Evolutionary conservation across 2,329 filamentous ascomycete species (phyloP).

Genomic region (Samsoniella hepiali): DNA sequence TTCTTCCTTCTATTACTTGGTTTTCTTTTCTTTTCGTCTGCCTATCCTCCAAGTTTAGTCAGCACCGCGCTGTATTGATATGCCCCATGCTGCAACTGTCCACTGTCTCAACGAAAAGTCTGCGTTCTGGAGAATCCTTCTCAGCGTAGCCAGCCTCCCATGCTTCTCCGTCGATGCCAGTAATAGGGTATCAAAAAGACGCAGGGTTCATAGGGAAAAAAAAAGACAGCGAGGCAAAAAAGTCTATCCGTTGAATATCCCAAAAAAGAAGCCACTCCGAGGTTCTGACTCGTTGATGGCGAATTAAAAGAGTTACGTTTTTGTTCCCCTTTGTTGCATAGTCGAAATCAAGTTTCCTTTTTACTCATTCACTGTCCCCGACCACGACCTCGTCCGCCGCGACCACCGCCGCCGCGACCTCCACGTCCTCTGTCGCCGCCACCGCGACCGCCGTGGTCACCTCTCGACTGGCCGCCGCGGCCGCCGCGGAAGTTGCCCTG

Average conservation of each 20-base stretch:
- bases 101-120: too few species aligned
- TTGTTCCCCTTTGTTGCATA: neutral
- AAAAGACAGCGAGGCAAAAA: neutral
- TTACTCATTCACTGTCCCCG: slow-evolving; percentile 28
- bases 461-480: slow-evolving; percentile 55
- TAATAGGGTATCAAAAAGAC: neutral
- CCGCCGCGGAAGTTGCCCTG: slow-evolving; percentile 62
- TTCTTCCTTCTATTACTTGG: neutral
- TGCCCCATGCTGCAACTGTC: too few species aligned
- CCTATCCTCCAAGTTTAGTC: neutral
- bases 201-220: neutral
- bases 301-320: neutral
- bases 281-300: neutral
- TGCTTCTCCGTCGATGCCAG: neutral
- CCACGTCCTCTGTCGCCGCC: slow-evolving; percentile 53
- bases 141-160: too few species aligned
- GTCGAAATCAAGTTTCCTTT: neutral
- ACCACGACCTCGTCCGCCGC: slow-evolving; percentile 40
- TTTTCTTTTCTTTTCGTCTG: neutral
- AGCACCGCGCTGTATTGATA: neutral
- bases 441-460: slow-evolving; percentile 55
- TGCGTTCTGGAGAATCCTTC: too few species aligned
- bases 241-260: neutral
- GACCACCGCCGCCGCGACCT: slow-evolving; percentile 39
- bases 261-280: neutral